Conservation (phyloP, 305 asterid genomes). For the Andrographis paniculata region DNA sequence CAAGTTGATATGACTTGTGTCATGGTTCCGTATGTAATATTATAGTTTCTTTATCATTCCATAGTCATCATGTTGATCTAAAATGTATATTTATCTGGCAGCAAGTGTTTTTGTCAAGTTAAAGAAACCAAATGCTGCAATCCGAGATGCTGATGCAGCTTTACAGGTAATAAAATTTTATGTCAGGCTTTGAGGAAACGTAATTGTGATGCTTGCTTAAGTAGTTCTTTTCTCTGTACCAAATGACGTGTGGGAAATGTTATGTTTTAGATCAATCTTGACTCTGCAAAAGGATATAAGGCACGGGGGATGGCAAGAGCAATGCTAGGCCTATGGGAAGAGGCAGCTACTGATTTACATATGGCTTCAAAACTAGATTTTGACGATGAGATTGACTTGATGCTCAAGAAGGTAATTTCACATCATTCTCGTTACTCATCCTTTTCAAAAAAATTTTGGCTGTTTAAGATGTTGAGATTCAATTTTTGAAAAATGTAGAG, state of each 20-base stretch:
- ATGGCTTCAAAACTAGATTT: conserved; percentile 63
- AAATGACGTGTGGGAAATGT: not conserved
- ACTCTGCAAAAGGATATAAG: conserved; percentile 80
- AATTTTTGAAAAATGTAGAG: not conserved
- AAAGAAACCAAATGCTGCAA: conserved; percentile 85
- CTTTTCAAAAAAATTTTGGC: not conserved
- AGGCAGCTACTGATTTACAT: conserved; percentile 66
- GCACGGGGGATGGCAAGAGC: conserved; percentile 71
- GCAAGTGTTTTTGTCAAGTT: conserved; percentile 55
- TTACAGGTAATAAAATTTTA: conserved; percentile 35
- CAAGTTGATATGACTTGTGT: not conserved
- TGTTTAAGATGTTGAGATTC: not conserved
- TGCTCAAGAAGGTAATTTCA: conserved; percentile 48
- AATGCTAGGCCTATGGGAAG: conserved; percentile 82
- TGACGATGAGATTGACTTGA: conserved; percentile 55
- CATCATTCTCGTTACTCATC: not conserved
- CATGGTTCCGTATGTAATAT: not conserved
- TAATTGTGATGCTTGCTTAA: not conserved
- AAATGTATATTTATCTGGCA: conserved; percentile 19
- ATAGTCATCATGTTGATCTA: conserved; percentile 7
- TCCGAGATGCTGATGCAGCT: conserved; percentile 82
- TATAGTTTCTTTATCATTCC: conserved; percentile 4
- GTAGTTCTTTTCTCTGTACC: not conserved
- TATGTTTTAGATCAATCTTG: conserved; percentile 50
- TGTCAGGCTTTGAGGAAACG: conserved; percentile 6